These are phyloP conservation scores for Fusarium brevicatenulatum DNA, from an alignment of 2,329 filamentous ascomycete species.

Conservation along the genomic window DNA sequence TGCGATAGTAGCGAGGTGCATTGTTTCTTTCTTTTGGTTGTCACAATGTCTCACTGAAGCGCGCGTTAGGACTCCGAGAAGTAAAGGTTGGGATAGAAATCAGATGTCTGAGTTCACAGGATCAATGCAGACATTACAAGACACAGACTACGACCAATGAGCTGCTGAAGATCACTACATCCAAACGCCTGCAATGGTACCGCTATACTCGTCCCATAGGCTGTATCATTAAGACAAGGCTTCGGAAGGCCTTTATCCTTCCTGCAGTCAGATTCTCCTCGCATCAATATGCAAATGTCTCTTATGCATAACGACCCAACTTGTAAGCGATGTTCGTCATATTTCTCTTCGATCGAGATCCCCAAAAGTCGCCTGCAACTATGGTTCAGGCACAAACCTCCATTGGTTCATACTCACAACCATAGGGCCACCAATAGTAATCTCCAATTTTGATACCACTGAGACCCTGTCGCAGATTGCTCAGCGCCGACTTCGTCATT, in stretches of 20 bases:
- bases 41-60: slow-evolving; percentile 9
- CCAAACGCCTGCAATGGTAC: neutral
- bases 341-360: slow-evolving; percentile 15
- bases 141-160: neutral
- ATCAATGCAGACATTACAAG: neutral
- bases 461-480: neutral
- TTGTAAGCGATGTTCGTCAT: slow-evolving; percentile 9
- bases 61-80: neutral
- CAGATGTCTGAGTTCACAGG: neutral
- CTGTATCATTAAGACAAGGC: neutral
- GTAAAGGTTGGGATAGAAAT: neutral
- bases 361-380: neutral
- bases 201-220: neutral
- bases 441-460: neutral
- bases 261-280: neutral
- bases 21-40: neutral
- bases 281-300: neutral
- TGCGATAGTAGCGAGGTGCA: neutral
- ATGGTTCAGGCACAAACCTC: neutral
- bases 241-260: neutral
- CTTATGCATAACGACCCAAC: neutral
- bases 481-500: slow-evolving; percentile 9
- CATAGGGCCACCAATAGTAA: neutral
- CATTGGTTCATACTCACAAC: neutral
- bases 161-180: neutral